phyloP scores from a whole-genome alignment of 164 flowering plant genomes.

The Chloranthus sessilifolius region DNA sequence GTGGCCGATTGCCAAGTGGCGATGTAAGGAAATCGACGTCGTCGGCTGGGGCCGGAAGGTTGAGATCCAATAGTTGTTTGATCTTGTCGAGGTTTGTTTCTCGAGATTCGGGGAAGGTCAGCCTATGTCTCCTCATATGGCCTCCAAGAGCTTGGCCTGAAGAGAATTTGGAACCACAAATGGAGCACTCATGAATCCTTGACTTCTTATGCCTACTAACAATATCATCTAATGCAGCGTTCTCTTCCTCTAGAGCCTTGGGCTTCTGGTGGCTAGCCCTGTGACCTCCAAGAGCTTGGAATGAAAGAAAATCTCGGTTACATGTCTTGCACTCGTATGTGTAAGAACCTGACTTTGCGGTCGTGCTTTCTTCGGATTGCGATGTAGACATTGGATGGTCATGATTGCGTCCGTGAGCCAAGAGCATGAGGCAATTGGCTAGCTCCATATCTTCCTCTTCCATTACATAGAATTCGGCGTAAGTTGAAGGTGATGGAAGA shows the following conservation, averaged over 20 bases:
- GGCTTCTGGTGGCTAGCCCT: slow-evolving; percentile 80
- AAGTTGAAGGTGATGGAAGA: slow-evolving; percentile 9
- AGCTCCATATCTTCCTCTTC: slow-evolving; percentile 60
- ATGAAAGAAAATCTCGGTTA: slow-evolving; percentile 53
- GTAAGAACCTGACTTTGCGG: slow-evolving; percentile 29
- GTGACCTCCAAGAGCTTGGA: slow-evolving; percentile 82
- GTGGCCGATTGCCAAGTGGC: slow-evolving; percentile 38
- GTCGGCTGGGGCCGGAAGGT: slow-evolving; percentile 67
- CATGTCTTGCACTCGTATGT: slow-evolving; percentile 77
- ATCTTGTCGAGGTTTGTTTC: slow-evolving; percentile 14
- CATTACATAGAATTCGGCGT: slow-evolving; percentile 14
- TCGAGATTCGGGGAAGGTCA: slow-evolving; percentile 18
- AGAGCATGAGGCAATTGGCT: slow-evolving; percentile 71
- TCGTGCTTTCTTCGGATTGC: neutral
- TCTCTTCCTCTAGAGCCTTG: slow-evolving; percentile 15
- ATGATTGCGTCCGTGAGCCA: slow-evolving; percentile 44
- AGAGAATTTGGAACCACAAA: slow-evolving; percentile 77
- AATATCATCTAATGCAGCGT: neutral
- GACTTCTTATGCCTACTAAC: slow-evolving; percentile 10
- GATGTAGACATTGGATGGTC: neutral
- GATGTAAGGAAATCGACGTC: too few relatives aligned
- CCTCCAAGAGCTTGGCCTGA: slow-evolving; percentile 87
- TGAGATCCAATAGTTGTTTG: slow-evolving; percentile 51
- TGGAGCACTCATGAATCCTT: slow-evolving; percentile 67
- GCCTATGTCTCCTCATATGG: slow-evolving; percentile 75